Conservation (phyloP, 345 rosid genomes). For the Bretschneidera sinensis region DNA sequence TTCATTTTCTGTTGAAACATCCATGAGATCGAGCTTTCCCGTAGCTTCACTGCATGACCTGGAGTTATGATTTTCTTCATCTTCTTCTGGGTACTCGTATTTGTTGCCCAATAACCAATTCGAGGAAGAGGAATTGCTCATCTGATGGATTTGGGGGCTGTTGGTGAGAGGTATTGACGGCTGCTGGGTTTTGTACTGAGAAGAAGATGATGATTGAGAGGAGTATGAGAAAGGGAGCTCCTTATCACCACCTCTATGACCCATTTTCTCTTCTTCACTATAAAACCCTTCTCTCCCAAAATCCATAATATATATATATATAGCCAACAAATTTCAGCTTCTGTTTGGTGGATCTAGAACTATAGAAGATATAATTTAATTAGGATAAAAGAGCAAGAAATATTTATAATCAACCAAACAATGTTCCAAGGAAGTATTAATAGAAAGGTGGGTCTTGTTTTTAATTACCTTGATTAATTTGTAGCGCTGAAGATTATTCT, state of each 20-base stretch:
- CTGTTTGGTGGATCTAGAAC: conserved; percentile 1
- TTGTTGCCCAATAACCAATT: conserved; percentile 29
- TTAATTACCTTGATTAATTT: conserved; percentile 1
- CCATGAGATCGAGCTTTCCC: neutral
- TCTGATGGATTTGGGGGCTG: conserved; percentile 13
- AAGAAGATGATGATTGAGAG: conserved; percentile 29
- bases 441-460: neutral
- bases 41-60: neutral
- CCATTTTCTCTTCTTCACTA: conserved; percentile 26
- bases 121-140: no score
- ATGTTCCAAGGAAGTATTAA: neutral
- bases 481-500: conserved; percentile 15
- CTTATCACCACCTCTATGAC: conserved; percentile 17
- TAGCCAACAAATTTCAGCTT: neutral
- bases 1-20: neutral
- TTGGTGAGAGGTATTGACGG: conserved; percentile 7
- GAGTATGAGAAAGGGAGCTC: conserved; percentile 24
- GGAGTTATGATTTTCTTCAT: conserved; percentile 10
- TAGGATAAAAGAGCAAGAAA: neutral
- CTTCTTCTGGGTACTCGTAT: conserved; percentile 22
- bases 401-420: conserved; percentile 3
- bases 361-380: neutral
- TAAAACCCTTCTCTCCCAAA: conserved; percentile 19
- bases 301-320: neutral
- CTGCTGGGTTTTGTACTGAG: conserved; percentile 19